Evolutionary conservation across 768 basidiomycete species (phyloP).

Genomic region (Leccinellum luteum): DNA sequence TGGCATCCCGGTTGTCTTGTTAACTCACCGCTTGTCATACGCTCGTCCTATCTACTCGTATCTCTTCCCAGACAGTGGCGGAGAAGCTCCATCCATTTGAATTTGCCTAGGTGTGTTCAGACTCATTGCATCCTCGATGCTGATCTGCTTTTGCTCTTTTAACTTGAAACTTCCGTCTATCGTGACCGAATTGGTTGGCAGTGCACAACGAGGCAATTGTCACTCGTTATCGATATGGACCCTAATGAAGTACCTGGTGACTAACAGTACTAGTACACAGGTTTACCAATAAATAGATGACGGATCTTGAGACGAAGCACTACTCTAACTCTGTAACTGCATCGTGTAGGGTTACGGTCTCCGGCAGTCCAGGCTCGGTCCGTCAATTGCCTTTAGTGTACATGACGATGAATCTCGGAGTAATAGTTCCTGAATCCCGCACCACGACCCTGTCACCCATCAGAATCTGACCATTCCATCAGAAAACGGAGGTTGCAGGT

Average conservation of each 20-base stretch:
- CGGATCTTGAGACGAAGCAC: constrained; percentile 19
- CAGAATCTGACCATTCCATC: constrained; percentile 37
- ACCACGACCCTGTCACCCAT: constrained; percentile 55
- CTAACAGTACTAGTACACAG: constrained; percentile 10
- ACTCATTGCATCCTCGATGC: constrained; percentile 30
- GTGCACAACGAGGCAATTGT: constrained; percentile 27
- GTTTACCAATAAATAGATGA: constrained; percentile 21
- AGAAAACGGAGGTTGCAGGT: constrained; percentile 22
- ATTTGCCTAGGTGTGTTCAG: constrained; percentile 15
- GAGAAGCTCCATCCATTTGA: constrained; percentile 29
- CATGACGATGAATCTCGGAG: constrained; percentile 58
- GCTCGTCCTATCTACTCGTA: constrained; percentile 14
- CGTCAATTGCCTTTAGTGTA: constrained; percentile 43
- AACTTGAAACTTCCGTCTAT: constrained; percentile 12
- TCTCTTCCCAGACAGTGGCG: constrained; percentile 17
- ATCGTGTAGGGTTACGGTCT: constrained; percentile 15
- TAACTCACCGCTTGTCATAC: background rate
- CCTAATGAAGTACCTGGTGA: constrained; percentile 17
- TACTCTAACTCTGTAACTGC: constrained; percentile 24
- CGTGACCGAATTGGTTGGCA: constrained; percentile 16
- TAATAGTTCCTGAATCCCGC: constrained; percentile 50
- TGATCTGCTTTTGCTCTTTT: constrained; percentile 13
- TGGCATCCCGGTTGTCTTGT: background rate
- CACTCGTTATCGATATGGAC: constrained; percentile 18
- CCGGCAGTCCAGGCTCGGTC: constrained; percentile 16